These are phyloP conservation scores for Cucurbita maxima DNA, from an alignment of 306 rosid species.

Conservation along the genomic window DNA sequence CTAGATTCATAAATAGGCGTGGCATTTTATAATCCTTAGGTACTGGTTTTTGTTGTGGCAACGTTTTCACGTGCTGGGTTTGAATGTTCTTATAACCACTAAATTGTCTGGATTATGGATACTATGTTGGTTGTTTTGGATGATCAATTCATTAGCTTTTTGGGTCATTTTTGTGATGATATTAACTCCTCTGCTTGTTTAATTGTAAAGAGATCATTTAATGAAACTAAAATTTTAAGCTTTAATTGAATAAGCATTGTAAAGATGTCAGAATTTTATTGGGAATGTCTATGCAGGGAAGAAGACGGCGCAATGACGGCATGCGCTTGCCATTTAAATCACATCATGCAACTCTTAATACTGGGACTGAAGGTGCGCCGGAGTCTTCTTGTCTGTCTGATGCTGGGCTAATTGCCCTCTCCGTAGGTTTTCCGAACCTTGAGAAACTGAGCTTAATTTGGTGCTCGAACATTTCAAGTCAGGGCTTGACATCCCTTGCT, in stretches of 20 bases:
- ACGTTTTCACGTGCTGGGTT: not conserved
- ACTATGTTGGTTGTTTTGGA: not conserved
- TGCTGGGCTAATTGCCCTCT: slow-evolving; percentile 51
- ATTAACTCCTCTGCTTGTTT: not conserved
- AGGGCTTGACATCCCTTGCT: slow-evolving; percentile 48
- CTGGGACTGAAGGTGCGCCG: slow-evolving; percentile 23
- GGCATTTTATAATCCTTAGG: not conserved
- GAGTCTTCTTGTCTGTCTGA: slow-evolving; percentile 57
- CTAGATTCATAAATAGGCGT: not conserved
- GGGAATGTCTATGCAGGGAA: slow-evolving; percentile 23
- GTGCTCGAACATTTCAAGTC: slow-evolving; percentile 68
- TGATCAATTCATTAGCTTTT: not conserved
- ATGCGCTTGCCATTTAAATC: slow-evolving; percentile 9
- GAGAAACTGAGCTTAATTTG: slow-evolving; percentile 71
- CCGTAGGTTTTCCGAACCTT: slow-evolving; percentile 64
- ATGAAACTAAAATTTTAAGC: not conserved
- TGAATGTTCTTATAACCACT: too few species aligned
- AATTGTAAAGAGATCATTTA: not conserved
- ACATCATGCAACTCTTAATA: slow-evolving; percentile 11
- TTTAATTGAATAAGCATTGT: not conserved
- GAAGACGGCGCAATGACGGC: slow-evolving; percentile 20
- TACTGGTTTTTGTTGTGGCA: not conserved
- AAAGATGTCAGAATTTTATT: not conserved
- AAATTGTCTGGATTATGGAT: too few species aligned
- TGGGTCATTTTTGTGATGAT: not conserved